These are phyloP conservation scores for Yamadazyma kanchanaburiensis DNA, from an alignment of 1,139 yeast genomes.

Conservation along the genomic window DNA sequence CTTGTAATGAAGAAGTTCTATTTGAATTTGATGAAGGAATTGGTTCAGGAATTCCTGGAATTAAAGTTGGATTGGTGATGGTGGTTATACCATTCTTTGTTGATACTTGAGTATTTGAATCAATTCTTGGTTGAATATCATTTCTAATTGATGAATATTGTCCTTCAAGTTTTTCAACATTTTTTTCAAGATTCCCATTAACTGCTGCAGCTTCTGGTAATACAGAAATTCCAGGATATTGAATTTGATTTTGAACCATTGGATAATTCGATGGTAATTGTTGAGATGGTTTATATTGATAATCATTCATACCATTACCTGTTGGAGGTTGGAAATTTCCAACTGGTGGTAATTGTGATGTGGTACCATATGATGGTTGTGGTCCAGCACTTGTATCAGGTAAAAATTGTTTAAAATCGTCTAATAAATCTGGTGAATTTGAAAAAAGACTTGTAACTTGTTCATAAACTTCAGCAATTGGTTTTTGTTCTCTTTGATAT, in stretches of 20 bases:
- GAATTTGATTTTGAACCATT: constrained; percentile 3
- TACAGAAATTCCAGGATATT: constrained; percentile 4
- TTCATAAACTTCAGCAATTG: constrained; percentile 90
- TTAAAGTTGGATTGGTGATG: constrained; percentile 58
- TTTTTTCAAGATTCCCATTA: constrained; percentile 11
- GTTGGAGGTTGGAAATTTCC: constrained; percentile 91
- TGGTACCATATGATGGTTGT: constrained; percentile 23
- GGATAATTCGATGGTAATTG: constrained; percentile 5
- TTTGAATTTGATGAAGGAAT: constrained; percentile 58
- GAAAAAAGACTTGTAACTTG: constrained; percentile 88
- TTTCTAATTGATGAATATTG: constrained; percentile 54
- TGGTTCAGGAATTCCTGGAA: constrained; percentile 87
- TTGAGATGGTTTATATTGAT: constrained; percentile 7
- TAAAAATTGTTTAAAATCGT: constrained; percentile 90
- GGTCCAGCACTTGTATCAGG: constrained; percentile 68
- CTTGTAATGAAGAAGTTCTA: constrained; percentile 61
- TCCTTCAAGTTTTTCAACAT: constrained; percentile 37
- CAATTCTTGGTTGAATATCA: constrained; percentile 24
- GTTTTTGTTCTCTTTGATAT: constrained; percentile 92
- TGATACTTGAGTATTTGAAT: constrained; percentile 17
- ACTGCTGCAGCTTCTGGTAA: constrained; percentile 8
- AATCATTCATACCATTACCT: constrained; percentile 25
- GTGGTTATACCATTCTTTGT: constrained; percentile 20
- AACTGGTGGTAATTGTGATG: constrained; percentile 81
- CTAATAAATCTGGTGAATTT: constrained; percentile 90